phyloP scores from a whole-genome alignment of 2,329 filamentous ascomycete genomes.

The Fusarium citri region DNA sequence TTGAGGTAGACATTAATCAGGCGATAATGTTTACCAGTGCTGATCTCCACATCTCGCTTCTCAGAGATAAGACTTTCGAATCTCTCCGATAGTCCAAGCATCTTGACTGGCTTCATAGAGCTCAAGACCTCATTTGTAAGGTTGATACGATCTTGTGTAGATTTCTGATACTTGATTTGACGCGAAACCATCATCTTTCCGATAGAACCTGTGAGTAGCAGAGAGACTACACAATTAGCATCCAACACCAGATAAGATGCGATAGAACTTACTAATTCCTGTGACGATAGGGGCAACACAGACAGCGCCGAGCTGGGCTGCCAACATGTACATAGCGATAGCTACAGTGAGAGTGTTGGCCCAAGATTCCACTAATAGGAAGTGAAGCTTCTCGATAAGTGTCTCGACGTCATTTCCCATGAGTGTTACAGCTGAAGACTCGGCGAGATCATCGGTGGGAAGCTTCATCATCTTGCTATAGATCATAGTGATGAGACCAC shows the following conservation, averaged over 20 bases:
- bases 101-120: slow-evolving; percentile 51
- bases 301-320: slow-evolving; percentile 49
- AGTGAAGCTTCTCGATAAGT: slow-evolving; percentile 43
- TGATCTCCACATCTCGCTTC: slow-evolving; percentile 45
- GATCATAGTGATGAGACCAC: slow-evolving; percentile 47
- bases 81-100: slow-evolving; percentile 48
- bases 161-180: slow-evolving; percentile 49
- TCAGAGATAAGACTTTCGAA: slow-evolving; percentile 42
- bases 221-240: slow-evolving; percentile 34
- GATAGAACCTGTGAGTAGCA: slow-evolving; percentile 35
- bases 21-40: slow-evolving; percentile 43
- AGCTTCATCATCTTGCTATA: slow-evolving; percentile 49
- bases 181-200: slow-evolving; percentile 46
- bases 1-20: slow-evolving; percentile 45
- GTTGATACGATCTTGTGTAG: slow-evolving; percentile 51
- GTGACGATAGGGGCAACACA: slow-evolving; percentile 50
- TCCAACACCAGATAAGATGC: accelerated
- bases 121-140: slow-evolving; percentile 49
- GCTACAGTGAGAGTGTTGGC: slow-evolving; percentile 48
- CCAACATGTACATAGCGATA: slow-evolving; percentile 49
- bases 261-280: slow-evolving; percentile 44
- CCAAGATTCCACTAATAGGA: slow-evolving; percentile 49
- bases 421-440: slow-evolving; percentile 47
- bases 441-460: slow-evolving; percentile 41
- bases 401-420: slow-evolving; percentile 52